Conservation (phyloP, 1,139 yeast species). For the Yamadazyma songkhlaensis region DNA sequence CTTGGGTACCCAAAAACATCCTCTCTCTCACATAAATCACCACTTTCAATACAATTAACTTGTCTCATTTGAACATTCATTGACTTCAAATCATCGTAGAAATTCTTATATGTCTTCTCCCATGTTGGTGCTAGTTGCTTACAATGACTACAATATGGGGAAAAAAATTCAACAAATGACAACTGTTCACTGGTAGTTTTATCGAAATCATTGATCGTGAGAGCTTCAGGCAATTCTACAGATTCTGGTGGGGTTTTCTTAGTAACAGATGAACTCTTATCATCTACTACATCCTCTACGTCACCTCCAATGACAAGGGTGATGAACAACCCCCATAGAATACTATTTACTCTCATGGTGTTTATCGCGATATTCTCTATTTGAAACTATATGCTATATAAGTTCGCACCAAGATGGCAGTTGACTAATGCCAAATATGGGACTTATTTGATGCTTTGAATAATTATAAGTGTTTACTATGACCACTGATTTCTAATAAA, state of each 20-base stretch:
- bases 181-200: constrained; percentile 40
- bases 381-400: background rate
- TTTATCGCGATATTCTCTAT: background rate
- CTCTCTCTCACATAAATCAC: constrained; percentile 68
- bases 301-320: background rate
- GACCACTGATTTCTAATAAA: constrained; percentile 40
- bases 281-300: background rate
- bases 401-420: too few species aligned
- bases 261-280: background rate
- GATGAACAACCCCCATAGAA: background rate
- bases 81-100: constrained; percentile 32
- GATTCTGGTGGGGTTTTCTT: constrained; percentile 5
- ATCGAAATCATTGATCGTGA: constrained; percentile 42
- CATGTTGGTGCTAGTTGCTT: constrained; percentile 61
- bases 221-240: constrained; percentile 15
- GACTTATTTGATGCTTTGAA: background rate
- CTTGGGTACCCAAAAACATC: constrained; percentile 55
- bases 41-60: constrained; percentile 70
- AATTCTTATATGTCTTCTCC: constrained; percentile 52
- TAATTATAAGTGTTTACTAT: background rate
- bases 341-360: background rate
- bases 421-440: too few species aligned
- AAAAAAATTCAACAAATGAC: constrained; percentile 62
- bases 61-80: constrained; percentile 57
- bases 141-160: constrained; percentile 75